Evolutionary conservation across 805 yeast species (phyloP), one percentile per base, ranked within the genome.

Genomic region (Metschnikowia kunwiensis): DNA sequence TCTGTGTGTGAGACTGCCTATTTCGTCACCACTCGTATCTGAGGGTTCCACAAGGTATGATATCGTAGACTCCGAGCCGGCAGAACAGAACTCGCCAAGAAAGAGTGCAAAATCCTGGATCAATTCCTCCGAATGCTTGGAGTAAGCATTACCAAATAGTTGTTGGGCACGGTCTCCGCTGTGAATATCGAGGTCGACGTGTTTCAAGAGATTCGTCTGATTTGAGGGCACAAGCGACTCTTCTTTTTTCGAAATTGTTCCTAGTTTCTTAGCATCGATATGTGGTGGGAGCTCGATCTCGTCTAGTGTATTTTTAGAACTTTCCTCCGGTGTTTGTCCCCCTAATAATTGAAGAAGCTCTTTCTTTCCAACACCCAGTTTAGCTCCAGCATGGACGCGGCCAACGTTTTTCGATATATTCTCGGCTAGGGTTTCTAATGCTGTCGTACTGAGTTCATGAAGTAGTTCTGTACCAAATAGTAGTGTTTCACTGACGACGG

Each of bases 271-370:
- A 2, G 65, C 65, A 41, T 68, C 57, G 11, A 68, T 60, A 28
- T 56, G 53, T 3, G 65, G 57, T 1, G 73, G 73, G 15, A 68
- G 50, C 28, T 61, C 58, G 13, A 68, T 55, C 15, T 59, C 49
- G 32, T 66, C 70, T 5, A 63, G 42, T 17, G 47, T 49, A 33
- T 62, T 63, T 4, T 26, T 26, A 5, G 33, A 5, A 5, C 12
- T 18, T n/a, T 32, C 30, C 32, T 24, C 27, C 7, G 28, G 8
- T 7, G 22, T 16, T 43, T 27, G 21, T 20, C 33, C 25, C 24
- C 42, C 16, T 24, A 42, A 5, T 43, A 40, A 11, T 20, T 34
- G 5, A 36, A 51, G 30, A 5, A 49, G 31, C 12, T 45, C 48
- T n/a, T 44, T 44, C 15, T 34, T 49, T 7, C 35, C 40, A n/a